Evolutionary conservation across 2,329 filamentous ascomycete species (phyloP).

Genomic region (Cytospora leucostoma): DNA sequence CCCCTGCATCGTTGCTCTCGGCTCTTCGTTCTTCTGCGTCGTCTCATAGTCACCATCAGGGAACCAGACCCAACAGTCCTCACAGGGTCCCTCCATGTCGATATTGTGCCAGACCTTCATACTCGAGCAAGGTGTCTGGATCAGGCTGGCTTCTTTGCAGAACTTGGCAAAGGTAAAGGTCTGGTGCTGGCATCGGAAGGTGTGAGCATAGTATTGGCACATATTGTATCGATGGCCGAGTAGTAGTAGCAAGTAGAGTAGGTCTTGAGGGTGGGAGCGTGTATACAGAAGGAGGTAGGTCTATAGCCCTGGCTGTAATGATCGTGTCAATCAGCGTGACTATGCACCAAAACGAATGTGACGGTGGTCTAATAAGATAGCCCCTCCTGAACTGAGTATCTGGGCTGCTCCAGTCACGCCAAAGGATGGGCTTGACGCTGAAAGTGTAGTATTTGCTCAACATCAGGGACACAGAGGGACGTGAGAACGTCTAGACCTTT

Average conservation of each 20-base stretch:
- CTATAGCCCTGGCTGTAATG: not conserved
- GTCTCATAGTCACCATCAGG: constrained; percentile 28
- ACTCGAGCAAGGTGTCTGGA: constrained; percentile 40
- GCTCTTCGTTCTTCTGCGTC: not conserved
- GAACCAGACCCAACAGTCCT: constrained; percentile 38
- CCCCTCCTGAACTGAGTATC: not conserved
- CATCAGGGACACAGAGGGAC: not conserved
- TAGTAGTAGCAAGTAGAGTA: not conserved
- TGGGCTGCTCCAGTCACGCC: constrained; percentile 2
- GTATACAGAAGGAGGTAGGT: not conserved
- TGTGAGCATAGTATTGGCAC: constrained; percentile 44
- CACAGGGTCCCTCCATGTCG: constrained; percentile 39
- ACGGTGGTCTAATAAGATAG: not conserved
- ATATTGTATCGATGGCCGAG: constrained; percentile 30
- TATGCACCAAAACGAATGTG: not conserved
- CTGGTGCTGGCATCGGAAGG: constrained; percentile 40
- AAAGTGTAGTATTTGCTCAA: not conserved
- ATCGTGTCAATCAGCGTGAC: not conserved
- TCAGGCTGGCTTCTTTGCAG: constrained; percentile 39
- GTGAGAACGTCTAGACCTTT: not conserved
- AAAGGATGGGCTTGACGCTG: not conserved
- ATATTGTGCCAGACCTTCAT: constrained; percentile 42
- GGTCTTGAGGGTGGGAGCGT: not conserved
- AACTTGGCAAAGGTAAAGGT: constrained; percentile 40
- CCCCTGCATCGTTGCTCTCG: not conserved